Percentiles rank a stretch among this genome's conserved stretches.
Evolutionary conservation across 768 basidiomycete species (phyloP).

Genomic region (Kwoniella heveanensis): DNA sequence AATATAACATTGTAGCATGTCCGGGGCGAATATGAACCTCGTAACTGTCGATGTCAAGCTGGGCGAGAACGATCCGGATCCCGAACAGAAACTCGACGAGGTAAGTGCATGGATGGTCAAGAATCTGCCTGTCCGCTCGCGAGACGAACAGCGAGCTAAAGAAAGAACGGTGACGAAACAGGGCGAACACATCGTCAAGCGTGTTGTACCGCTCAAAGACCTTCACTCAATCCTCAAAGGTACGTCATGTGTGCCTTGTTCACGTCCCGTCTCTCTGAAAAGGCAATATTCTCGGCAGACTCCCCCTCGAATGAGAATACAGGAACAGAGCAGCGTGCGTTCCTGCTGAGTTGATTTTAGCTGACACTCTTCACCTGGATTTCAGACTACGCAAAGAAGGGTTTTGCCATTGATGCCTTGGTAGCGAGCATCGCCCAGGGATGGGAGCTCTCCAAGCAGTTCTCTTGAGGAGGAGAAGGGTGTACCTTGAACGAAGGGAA

Average conservation of each 20-base stretch:
- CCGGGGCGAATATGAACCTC: slow-evolving; percentile 88
- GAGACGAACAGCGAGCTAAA: too few relatives aligned
- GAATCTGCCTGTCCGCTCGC: background rate
- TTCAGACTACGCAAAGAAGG: slow-evolving; percentile 57
- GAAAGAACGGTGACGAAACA: too few relatives aligned
- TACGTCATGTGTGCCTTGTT: too few relatives aligned
- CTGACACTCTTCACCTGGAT: too few relatives aligned
- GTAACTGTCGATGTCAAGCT: slow-evolving; percentile 68
- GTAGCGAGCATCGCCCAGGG: slow-evolving; percentile 76
- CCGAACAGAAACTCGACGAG: slow-evolving; percentile 71
- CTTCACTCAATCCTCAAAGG: slow-evolving; percentile 69
- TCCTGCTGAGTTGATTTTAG: too few relatives aligned
- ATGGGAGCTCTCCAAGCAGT: slow-evolving; percentile 54
- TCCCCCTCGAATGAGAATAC: too few relatives aligned
- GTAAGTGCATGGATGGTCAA: background rate
- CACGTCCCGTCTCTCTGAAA: too few relatives aligned
- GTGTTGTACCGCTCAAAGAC: slow-evolving; percentile 69
- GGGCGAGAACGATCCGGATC: slow-evolving; percentile 60
- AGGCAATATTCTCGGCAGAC: too few relatives aligned
- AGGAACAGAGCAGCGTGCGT: too few relatives aligned
- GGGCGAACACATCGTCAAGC: slow-evolving; percentile 81
- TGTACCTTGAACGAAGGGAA: too few relatives aligned
- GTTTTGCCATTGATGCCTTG: slow-evolving; percentile 71
- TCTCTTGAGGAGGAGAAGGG: background rate
- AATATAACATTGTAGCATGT: slow-evolving; percentile 84